phyloP scores from a whole-genome alignment of 495 filamentous ascomycete genomes.

The Margaritispora aquatica region DNA sequence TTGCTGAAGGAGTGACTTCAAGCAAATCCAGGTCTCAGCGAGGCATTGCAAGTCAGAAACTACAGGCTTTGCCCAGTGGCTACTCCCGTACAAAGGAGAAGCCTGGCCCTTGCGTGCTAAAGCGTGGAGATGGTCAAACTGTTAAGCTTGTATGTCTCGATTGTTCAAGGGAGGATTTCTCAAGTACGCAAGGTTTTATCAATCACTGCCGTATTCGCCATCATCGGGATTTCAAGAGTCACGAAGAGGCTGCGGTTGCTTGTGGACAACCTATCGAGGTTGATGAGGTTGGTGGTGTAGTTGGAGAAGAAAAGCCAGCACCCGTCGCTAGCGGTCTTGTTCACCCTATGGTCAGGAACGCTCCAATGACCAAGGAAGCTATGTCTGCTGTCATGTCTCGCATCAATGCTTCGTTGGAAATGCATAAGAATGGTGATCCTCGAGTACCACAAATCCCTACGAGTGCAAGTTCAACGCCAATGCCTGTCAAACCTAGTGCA shows the following conservation, averaged over 20 bases:
- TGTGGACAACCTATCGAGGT: slow-evolving; percentile 77
- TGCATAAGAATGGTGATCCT: slow-evolving; percentile 39
- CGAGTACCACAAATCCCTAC: slow-evolving; percentile 36
- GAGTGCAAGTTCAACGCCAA: slow-evolving; percentile 17
- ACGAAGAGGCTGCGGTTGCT: slow-evolving; percentile 87
- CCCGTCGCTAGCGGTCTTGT: slow-evolving; percentile 45
- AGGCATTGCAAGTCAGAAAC: slow-evolving; percentile 50
- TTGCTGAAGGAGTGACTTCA: slow-evolving; percentile 48
- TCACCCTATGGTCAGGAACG: slow-evolving; percentile 61
- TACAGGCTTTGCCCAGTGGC: slow-evolving; percentile 66
- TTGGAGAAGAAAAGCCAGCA: slow-evolving; percentile 40
- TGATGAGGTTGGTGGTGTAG: slow-evolving; percentile 50
- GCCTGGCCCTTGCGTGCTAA: slow-evolving; percentile 45
- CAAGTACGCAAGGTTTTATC: slow-evolving; percentile 93
- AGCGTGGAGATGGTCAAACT: slow-evolving; percentile 45
- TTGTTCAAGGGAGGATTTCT: slow-evolving; percentile 84
- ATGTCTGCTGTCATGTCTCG: slow-evolving; percentile 40
- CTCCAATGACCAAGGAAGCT: slow-evolving; percentile 49
- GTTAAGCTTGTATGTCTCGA: slow-evolving; percentile 83
- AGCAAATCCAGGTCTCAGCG: slow-evolving; percentile 59
- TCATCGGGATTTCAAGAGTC: slow-evolving; percentile 82
- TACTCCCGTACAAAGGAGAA: slow-evolving; percentile 65
- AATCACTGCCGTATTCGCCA: slow-evolving; percentile 98
- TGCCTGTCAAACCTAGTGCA: slow-evolving; percentile 9
- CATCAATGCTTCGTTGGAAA: slow-evolving; percentile 38